Percentiles rank a stretch among this genome's conserved stretches.
Conservation (phyloP, 805 yeast genomes). For the Isabelozyma gotoi region DNA sequence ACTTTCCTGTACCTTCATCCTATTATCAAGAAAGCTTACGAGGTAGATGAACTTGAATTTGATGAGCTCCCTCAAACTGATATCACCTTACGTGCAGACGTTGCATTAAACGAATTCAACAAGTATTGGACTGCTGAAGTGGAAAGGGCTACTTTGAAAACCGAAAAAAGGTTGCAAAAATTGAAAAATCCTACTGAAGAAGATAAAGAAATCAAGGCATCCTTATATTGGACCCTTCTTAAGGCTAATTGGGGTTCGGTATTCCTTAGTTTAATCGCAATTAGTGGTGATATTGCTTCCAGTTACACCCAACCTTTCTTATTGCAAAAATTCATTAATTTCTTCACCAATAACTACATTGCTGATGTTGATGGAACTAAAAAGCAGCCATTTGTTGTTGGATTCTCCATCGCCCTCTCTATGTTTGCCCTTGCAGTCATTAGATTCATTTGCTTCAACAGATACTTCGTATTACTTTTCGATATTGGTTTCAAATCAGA, state of each 20-base stretch:
- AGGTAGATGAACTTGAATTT: slow-evolving; percentile 11
- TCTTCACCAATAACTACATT: slow-evolving; percentile 19
- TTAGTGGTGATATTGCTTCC: slow-evolving; percentile 9
- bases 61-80: slow-evolving; percentile 12
- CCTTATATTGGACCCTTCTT: slow-evolving; percentile 23
- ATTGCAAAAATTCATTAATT: slow-evolving; percentile 26
- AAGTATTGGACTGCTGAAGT: too few relatives aligned
- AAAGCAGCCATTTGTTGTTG: slow-evolving; percentile 19
- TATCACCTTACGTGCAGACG: slow-evolving; percentile 12
- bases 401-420: slow-evolving; percentile 19
- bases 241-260: slow-evolving; percentile 35
- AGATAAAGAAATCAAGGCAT: neutral
- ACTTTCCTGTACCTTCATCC: slow-evolving; percentile 15
- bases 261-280: slow-evolving; percentile 7
- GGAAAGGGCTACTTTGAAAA: slow-evolving; percentile 5
- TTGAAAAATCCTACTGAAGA: neutral
- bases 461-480: slow-evolving; percentile 12
- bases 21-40: slow-evolving; percentile 9
- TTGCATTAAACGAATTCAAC: too few relatives aligned
- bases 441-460: slow-evolving; percentile 22
- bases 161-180: neutral
- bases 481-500: slow-evolving; percentile 14
- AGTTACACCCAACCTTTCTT: slow-evolving; percentile 28
- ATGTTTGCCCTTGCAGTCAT: slow-evolving; percentile 25
- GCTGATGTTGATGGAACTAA: slow-evolving; percentile 20